phyloP scores from a whole-genome alignment of 2,329 filamentous ascomycete genomes.

The Juglanconis oblonga region DNA sequence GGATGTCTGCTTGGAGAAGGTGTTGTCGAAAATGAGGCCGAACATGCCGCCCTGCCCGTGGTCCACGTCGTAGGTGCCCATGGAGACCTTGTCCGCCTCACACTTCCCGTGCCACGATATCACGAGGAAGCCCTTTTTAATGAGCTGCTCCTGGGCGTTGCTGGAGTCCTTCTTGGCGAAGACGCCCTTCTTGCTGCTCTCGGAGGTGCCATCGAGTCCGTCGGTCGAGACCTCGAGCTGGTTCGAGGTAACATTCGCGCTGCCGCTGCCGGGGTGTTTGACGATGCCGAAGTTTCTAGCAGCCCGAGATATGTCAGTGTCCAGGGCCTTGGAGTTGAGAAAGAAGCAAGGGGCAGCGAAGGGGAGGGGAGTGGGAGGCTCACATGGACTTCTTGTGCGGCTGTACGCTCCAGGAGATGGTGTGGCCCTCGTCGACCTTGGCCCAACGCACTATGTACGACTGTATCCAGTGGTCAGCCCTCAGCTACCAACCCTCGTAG shows the following conservation, averaged over 20 bases:
- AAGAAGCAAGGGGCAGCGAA: background rate
- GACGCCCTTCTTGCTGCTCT: slow-evolving; percentile 41
- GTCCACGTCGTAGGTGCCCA: slow-evolving; percentile 81
- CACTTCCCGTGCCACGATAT: slow-evolving; percentile 91
- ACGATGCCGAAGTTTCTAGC: slow-evolving; percentile 90
- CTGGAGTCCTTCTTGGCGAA: slow-evolving; percentile 55
- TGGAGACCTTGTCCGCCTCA: slow-evolving; percentile 91
- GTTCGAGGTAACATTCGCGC: slow-evolving; percentile 44
- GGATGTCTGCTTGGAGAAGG: slow-evolving; percentile 91
- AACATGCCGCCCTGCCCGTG: slow-evolving; percentile 83
- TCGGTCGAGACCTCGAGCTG: slow-evolving; percentile 41
- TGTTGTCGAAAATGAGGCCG: slow-evolving; percentile 96
- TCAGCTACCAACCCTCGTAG: slow-evolving; percentile 10
- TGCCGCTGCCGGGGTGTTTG: slow-evolving; percentile 82
- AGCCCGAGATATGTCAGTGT: background rate
- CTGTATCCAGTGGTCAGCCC: slow-evolving; percentile 44
- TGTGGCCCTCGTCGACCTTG: slow-evolving; percentile 83
- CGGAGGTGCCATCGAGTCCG: slow-evolving; percentile 22
- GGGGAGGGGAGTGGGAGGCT: slow-evolving; percentile 22
- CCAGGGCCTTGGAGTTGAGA: background rate
- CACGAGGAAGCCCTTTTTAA: slow-evolving; percentile 65
- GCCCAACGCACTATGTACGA: slow-evolving; percentile 99
- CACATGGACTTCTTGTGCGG: slow-evolving; percentile 96
- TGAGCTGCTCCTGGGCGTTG: slow-evolving; percentile 60
- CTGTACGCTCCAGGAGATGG: slow-evolving; percentile 95